phyloP scores from a whole-genome alignment of 139 green algal genomes.

The Asterochloris sp. region DNA sequence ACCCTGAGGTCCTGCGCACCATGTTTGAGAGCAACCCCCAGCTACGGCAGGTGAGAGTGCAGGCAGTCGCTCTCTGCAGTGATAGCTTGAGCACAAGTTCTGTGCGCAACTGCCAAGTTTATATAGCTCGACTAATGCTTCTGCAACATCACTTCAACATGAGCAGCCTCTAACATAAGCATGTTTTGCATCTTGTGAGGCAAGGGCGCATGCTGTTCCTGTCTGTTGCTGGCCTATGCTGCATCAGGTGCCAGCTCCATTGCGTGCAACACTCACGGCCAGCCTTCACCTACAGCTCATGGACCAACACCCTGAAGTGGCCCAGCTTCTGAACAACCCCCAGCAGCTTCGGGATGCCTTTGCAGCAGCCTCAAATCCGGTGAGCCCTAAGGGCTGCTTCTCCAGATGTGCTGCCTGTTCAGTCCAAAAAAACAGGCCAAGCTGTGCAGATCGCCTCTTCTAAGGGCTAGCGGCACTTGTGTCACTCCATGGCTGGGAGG shows the following conservation, averaged over 20 bases:
- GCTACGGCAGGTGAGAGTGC: constrained; percentile 51
- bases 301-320: constrained; percentile 89
- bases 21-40: constrained; percentile 77
- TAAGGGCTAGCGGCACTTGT: no score
- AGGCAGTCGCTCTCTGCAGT: neutral
- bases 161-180: neutral
- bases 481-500: no score
- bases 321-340: constrained; percentile 86
- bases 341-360: constrained; percentile 77
- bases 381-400: constrained; percentile 10
- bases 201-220: neutral
- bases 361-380: constrained; percentile 78
- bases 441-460: no score
- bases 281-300: constrained; percentile 55
- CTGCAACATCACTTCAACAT: neutral
- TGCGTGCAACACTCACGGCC: neutral
- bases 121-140: neutral
- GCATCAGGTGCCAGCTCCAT: neutral
- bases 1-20: constrained; percentile 80
- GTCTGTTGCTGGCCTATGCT: neutral
- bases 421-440: no score
- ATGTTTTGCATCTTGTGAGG: neutral
- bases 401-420: no score
- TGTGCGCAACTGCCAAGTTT: neutral
- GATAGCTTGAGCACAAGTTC: neutral